A percentile compares a stretch with the other conserved stretches of the same genome.
phyloP scores from a whole-genome alignment of 2,329 filamentous ascomycete species.

The Cladosporium colombiae region DNA sequence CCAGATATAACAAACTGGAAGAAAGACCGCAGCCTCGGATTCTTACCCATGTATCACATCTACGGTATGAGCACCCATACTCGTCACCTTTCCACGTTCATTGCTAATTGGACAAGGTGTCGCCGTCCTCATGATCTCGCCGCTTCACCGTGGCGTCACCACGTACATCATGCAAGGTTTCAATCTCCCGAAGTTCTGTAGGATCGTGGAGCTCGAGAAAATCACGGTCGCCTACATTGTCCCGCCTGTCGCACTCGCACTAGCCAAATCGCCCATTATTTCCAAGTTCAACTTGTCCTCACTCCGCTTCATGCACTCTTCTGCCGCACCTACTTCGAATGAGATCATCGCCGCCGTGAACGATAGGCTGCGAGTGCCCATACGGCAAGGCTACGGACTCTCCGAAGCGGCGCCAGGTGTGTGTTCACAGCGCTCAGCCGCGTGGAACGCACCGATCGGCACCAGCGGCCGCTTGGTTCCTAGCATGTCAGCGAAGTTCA shows the following conservation, averaged over 20 bases:
- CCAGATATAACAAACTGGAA: not conserved
- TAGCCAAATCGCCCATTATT: conserved; percentile 70
- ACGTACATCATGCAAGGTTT: conserved; percentile 79
- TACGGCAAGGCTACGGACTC: conserved; percentile 79
- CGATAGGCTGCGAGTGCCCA: conserved; percentile 47
- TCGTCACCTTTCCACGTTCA: not conserved
- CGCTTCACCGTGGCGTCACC: conserved; percentile 57
- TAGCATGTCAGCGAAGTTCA: conserved; percentile 68
- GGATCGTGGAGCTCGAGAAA: conserved; percentile 65
- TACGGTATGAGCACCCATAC: conserved; percentile 51
- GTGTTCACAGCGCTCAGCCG: conserved; percentile 38
- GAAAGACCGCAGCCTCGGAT: not conserved
- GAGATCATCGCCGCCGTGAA: conserved; percentile 45
- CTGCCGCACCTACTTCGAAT: conserved; percentile 64
- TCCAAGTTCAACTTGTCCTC: conserved; percentile 68
- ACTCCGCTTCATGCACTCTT: conserved; percentile 60
- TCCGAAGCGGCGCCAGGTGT: conserved; percentile 75
- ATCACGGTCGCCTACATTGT: conserved; percentile 69
- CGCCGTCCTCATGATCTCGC: conserved; percentile 59
- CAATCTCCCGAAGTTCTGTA: conserved; percentile 71
- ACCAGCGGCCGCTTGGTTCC: conserved; percentile 67
- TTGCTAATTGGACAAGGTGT: not conserved
- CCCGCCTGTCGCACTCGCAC: conserved; percentile 72
- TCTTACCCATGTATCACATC: conserved; percentile 46
- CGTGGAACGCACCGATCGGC: conserved; percentile 31